Evolutionary conservation across 345 rosid genomes (phyloP).

Genomic region (Hypericum perforatum): DNA sequence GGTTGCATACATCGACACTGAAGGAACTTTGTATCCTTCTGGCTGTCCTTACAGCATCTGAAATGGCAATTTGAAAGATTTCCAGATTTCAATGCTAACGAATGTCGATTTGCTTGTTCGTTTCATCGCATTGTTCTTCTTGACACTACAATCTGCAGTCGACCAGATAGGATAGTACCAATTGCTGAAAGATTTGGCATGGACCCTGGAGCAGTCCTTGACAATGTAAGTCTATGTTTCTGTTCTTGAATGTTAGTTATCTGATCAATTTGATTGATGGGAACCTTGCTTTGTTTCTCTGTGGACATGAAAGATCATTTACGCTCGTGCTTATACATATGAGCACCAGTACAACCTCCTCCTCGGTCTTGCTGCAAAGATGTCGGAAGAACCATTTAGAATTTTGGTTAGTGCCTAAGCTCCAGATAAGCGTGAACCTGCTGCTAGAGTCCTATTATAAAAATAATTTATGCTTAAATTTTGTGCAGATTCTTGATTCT

Average conservation of each 20-base stretch:
- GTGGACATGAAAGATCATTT: constrained; percentile 55
- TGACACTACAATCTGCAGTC: constrained; percentile 39
- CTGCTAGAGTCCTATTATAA: background rate
- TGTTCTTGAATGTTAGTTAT: background rate
- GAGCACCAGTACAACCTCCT: constrained; percentile 85
- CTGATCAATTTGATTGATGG: background rate
- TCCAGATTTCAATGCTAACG: background rate
- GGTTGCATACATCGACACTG: constrained; percentile 83
- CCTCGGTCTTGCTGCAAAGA: constrained; percentile 89
- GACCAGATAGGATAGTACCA: constrained; percentile 75
- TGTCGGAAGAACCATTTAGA: constrained; percentile 87
- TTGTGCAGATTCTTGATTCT: constrained; percentile 62
- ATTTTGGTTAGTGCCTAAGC: constrained; percentile 42
- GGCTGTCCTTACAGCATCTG: background rate
- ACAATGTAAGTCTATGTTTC: constrained; percentile 42
- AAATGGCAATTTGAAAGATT: constrained; percentile 1
- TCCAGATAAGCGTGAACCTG: background rate
- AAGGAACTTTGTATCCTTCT: constrained; percentile 81
- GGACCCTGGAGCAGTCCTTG: constrained; percentile 95
- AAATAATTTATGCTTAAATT: background rate
- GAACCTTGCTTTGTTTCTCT: constrained; percentile 10
- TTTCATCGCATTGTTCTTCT: constrained; percentile 18
- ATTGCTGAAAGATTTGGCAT: constrained; percentile 98
- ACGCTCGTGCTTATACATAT: constrained; percentile 83
- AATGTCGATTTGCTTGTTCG: background rate